Evolutionary conservation across 768 basidiomycete genomes (phyloP).

Genomic region (Royoungia palumana): DNA sequence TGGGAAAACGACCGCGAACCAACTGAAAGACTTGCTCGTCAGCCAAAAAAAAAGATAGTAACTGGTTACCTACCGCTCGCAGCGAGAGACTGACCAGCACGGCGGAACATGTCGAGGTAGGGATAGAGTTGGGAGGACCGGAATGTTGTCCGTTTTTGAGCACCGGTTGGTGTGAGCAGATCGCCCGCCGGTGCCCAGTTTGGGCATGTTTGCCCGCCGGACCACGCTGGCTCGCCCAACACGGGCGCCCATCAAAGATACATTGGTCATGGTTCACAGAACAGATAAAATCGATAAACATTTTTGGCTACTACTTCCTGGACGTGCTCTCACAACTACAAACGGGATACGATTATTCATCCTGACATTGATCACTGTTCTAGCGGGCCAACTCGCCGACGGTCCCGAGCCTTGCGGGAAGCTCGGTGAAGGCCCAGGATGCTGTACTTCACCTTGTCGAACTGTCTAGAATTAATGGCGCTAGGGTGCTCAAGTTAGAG

Average conservation of each 20-base stretch:
- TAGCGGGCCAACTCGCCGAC: constrained; percentile 39
- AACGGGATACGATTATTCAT: not conserved
- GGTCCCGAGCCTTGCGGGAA: constrained; percentile 70
- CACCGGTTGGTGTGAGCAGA: constrained; percentile 12
- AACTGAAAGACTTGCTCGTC: constrained; percentile 31
- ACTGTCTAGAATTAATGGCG: constrained; percentile 59
- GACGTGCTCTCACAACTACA: constrained; percentile 9
- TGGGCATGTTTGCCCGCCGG: constrained; percentile 23
- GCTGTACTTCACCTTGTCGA: constrained; percentile 81
- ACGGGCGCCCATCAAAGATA: too few relatives aligned
- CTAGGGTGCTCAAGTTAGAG: constrained; percentile 36
- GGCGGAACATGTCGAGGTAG: constrained; percentile 47
- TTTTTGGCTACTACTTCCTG: constrained; percentile 12
- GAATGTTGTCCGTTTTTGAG: constrained; percentile 8
- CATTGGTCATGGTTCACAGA: not conserved
- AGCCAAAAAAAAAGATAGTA: not conserved
- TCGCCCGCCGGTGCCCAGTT: constrained; percentile 20
- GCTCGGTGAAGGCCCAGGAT: constrained; percentile 67
- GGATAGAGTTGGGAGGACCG: constrained; percentile 8
- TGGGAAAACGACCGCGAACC: constrained; percentile 81
- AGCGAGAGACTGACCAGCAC: constrained; percentile 55
- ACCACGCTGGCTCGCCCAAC: too few relatives aligned
- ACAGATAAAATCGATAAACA: constrained; percentile 12
- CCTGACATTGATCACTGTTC: constrained; percentile 23
- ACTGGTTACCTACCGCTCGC: constrained; percentile 42